Conservation (phyloP, 345 rosid species). For the Noccaea caerulescens region DNA sequence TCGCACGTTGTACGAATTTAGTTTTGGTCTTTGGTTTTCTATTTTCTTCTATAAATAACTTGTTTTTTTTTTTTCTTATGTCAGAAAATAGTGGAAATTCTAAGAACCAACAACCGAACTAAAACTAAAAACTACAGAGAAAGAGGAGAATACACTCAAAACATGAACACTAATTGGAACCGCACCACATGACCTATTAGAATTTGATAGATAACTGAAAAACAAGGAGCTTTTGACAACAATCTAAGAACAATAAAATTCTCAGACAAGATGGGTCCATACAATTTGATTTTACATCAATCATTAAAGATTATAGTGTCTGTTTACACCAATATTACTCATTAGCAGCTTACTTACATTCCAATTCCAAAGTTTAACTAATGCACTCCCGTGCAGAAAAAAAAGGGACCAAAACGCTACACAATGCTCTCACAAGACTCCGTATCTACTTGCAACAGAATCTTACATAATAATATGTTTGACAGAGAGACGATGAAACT, state of each 20-base stretch:
- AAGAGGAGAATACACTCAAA: too few relatives aligned
- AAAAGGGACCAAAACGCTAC: slow-evolving; percentile 16
- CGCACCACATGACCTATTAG: too few relatives aligned
- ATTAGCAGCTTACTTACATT: slow-evolving; percentile 32
- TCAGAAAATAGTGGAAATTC: too few relatives aligned
- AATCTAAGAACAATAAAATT: not conserved
- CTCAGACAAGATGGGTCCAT: slow-evolving; percentile 16
- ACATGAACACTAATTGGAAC: too few relatives aligned
- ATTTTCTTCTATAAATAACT: not conserved
- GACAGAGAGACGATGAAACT: slow-evolving; percentile 3
- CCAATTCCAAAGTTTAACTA: not conserved
- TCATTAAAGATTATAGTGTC: slow-evolving; percentile 12
- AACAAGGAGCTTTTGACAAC: not conserved
- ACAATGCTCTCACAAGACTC: not conserved
- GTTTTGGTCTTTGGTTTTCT: not conserved
- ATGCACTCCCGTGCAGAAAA: not conserved
- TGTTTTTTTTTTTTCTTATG: not conserved
- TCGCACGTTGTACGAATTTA: slow-evolving; percentile 37
- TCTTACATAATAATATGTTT: slow-evolving; percentile 12
- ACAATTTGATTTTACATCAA: not conserved
- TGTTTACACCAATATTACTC: slow-evolving; percentile 17
- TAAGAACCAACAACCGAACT: too few relatives aligned
- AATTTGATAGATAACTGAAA: not conserved
- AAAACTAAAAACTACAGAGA: too few relatives aligned
- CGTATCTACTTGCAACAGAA: slow-evolving; percentile 22